phyloP scores from a whole-genome alignment of 306 rosid species.

The Psophocarpus tetragonolobus region DNA sequence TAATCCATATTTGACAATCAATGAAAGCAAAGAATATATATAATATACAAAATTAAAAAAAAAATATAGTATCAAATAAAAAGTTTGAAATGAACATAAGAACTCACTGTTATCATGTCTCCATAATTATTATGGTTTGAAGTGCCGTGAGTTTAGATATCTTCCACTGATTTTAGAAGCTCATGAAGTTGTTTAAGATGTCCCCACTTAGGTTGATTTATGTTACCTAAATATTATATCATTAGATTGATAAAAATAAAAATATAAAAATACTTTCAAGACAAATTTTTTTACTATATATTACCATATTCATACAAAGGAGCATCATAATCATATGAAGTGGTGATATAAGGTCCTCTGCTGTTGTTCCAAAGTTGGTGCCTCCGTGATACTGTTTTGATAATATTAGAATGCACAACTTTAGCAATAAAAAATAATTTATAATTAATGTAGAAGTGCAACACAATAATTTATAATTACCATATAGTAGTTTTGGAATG shows the following conservation, averaged over 20 bases:
- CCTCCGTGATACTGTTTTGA: constrained; percentile 43
- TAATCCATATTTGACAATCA: background rate
- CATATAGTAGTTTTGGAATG: constrained; percentile 50
- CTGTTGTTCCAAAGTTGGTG: constrained; percentile 41
- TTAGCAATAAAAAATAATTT: background rate
- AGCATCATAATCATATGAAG: constrained; percentile 53
- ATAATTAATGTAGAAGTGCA: background rate
- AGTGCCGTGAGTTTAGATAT: constrained; percentile 22
- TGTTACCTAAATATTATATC: constrained; percentile 21
- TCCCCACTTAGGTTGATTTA: constrained; percentile 50
- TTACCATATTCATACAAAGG: constrained; percentile 54
- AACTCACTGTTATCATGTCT: background rate
- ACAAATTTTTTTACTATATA: no score
- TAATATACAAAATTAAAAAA: background rate
- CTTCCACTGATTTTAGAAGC: constrained; percentile 26
- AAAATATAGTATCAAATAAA: background rate
- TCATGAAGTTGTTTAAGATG: constrained; percentile 42
- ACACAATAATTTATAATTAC: background rate
- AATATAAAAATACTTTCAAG: no score
- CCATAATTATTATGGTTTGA: background rate
- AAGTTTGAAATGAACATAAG: background rate
- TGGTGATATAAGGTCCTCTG: constrained; percentile 47
- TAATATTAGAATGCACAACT: background rate
- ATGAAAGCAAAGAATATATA: background rate
- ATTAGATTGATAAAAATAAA: background rate